These are phyloP conservation scores for Wickerhamomyces sp. DNA, from an alignment of 1,139 yeast species.

Conservation along the genomic window DNA sequence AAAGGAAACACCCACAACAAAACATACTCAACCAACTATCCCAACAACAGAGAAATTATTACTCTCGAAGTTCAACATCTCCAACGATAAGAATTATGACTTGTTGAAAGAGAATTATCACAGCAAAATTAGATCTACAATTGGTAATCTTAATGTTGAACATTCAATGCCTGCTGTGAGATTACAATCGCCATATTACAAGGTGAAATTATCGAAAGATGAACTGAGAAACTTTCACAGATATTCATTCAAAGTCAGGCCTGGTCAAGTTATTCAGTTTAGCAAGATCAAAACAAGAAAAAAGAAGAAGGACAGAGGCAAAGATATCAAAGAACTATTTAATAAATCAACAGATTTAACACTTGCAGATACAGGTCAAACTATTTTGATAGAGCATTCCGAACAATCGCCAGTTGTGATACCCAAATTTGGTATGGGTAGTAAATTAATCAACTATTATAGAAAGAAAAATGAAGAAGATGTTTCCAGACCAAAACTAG, in stretches of 20 bases:
- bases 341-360: constrained; percentile 72
- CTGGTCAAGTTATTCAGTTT: constrained; percentile 75
- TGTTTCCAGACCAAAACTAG: constrained; percentile 78
- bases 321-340: constrained; percentile 71
- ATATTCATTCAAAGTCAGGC: constrained; percentile 67
- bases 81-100: constrained; percentile 87
- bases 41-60: constrained; percentile 49
- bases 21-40: constrained; percentile 32
- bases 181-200: constrained; percentile 88
- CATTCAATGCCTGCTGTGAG: constrained; percentile 87
- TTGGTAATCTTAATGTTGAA: constrained; percentile 87
- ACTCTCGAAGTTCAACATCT: constrained; percentile 63
- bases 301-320: constrained; percentile 86
- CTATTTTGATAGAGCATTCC: constrained; percentile 80
- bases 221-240: constrained; percentile 81
- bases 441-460: constrained; percentile 88
- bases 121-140: constrained; percentile 87
- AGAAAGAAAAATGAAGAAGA: constrained; percentile 82
- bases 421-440: constrained; percentile 94
- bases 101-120: constrained; percentile 80
- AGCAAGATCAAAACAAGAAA: constrained; percentile 76
- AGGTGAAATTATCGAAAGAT: constrained; percentile 64
- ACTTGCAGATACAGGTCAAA: constrained; percentile 74
- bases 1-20: constrained; percentile 18
- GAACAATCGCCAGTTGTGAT: constrained; percentile 85